A percentile compares a stretch with the other conserved stretches of the same genome.
Evolutionary conservation across 495 filamentous ascomycete genomes (phyloP).

Genomic region (Evansstolkia leycettana): DNA sequence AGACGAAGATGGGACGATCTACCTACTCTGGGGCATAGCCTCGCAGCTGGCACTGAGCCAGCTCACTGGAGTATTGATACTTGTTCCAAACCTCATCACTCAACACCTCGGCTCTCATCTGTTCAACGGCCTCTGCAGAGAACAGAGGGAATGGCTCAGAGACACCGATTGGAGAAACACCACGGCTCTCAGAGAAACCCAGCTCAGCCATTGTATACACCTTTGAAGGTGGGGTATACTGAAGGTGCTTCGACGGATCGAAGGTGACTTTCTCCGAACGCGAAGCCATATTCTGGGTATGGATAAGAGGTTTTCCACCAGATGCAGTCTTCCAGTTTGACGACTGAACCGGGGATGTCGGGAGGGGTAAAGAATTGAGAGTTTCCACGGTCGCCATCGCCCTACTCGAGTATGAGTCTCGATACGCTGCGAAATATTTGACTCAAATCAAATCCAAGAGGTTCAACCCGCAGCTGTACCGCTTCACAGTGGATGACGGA

Average conservation of each 20-base stretch:
- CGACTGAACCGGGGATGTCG: conserved; percentile 2
- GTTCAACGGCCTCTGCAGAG: conserved; percentile 48
- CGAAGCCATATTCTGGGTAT: conserved; percentile 1
- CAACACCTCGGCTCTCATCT: conserved; percentile 56
- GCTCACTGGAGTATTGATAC: conserved; percentile 49
- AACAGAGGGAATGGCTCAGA: conserved; percentile 67
- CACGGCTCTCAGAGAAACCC: conserved; percentile 38
- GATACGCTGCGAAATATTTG: not conserved
- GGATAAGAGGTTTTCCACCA: conserved; percentile 5
- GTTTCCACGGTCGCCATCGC: conserved; percentile 10
- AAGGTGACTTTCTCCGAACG: conserved; percentile 19
- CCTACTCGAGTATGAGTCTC: conserved; percentile 1
- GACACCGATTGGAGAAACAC: conserved; percentile 54
- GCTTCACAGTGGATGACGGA: no score
- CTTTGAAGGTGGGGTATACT: conserved; percentile 37
- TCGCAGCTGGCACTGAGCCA: conserved; percentile 53
- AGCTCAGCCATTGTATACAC: conserved; percentile 50
- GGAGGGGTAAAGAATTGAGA: conserved; percentile 3
- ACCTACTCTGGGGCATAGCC: conserved; percentile 58
- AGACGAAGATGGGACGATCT: not conserved
- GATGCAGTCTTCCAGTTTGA: conserved; percentile 1
- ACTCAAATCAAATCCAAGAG: not conserved
- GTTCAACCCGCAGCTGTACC: no score
- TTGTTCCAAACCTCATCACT: conserved; percentile 51
- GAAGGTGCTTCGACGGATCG: conserved; percentile 42